Conservation (phyloP, 495 filamentous ascomycete genomes). For the Neurospora pannonica region DNA sequence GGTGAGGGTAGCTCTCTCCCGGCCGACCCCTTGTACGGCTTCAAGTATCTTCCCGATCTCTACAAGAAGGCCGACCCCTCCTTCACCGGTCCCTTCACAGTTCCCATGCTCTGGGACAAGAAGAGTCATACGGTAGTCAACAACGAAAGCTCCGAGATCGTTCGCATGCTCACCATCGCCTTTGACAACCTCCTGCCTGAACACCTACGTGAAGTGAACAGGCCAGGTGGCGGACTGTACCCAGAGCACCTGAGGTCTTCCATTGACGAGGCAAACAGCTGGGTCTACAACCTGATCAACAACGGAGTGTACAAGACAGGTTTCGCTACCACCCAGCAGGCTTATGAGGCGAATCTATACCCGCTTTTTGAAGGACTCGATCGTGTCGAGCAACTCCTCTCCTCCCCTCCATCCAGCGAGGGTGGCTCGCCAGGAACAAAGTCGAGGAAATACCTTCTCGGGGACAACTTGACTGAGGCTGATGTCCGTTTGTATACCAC, state of each 20-base stretch:
- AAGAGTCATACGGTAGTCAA: conserved; percentile 57
- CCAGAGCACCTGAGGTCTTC: conserved; percentile 46
- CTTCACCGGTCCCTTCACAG: conserved; percentile 59
- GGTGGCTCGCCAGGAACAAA: neutral
- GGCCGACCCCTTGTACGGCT: conserved; percentile 55
- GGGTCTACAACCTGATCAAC: conserved; percentile 79
- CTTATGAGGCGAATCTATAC: conserved; percentile 56
- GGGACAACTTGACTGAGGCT: conserved; percentile 58
- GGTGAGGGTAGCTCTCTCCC: conserved; percentile 39
- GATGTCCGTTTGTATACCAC: conserved; percentile 75
- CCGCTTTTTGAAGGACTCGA: conserved; percentile 65
- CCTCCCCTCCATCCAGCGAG: conserved; percentile 34
- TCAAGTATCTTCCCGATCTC: conserved; percentile 51
- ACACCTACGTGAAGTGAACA: conserved; percentile 47
- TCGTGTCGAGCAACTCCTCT: conserved; percentile 54
- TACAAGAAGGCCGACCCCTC: conserved; percentile 55
- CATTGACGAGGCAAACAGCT: conserved; percentile 70
- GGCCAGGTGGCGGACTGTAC: conserved; percentile 38
- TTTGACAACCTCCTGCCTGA: conserved; percentile 66
- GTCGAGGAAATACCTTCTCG: conserved; percentile 45
- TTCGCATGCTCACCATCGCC: conserved; percentile 53
- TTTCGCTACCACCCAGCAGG: conserved; percentile 49
- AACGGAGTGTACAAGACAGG: conserved; percentile 67
- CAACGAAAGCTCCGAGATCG: conserved; percentile 72
- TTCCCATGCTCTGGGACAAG: conserved; percentile 65